Conservation (phyloP, 2,329 filamentous ascomycete species). For the Lojkania enalia region DNA sequence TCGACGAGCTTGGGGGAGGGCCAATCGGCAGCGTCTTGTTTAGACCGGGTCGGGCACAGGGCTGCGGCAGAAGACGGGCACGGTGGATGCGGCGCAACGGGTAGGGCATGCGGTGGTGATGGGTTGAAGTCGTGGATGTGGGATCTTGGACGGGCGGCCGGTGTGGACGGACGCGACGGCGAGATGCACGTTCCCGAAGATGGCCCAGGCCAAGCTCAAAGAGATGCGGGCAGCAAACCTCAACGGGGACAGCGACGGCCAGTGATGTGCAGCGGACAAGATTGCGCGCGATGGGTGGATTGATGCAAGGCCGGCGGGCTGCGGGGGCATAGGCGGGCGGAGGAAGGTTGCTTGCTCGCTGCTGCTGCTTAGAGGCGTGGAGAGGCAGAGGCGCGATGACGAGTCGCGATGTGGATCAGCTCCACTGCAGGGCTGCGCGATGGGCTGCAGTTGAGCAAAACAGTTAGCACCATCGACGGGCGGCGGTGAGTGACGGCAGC, state of each 20-base stretch:
- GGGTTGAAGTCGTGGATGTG: constrained; percentile 14
- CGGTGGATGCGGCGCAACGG: constrained; percentile 24
- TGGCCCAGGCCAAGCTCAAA: constrained; percentile 15
- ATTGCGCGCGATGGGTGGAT: constrained; percentile 6
- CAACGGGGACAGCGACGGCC: constrained; percentile 8
- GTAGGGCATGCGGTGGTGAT: constrained; percentile 25
- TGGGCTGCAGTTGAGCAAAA: neutral
- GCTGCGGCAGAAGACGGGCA: constrained; percentile 19
- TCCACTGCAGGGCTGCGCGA: constrained; percentile 5
- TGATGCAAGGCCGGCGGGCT: constrained; percentile 11
- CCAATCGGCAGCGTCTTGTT: constrained; percentile 25
- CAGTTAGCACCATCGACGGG: neutral
- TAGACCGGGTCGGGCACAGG: constrained; percentile 18
- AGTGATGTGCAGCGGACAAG: constrained; percentile 8
- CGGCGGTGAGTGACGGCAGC: constrained; percentile 2
- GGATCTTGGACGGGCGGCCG: constrained; percentile 10
- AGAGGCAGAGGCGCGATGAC: constrained; percentile 1
- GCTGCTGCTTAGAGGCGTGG: neutral
- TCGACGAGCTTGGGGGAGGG: constrained; percentile 19
- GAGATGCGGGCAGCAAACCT: constrained; percentile 16
- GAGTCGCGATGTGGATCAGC: constrained; percentile 4
- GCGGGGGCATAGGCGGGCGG: constrained; percentile 12
- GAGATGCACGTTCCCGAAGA: constrained; percentile 25
- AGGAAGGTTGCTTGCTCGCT: too few species aligned
- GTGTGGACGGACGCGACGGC: constrained; percentile 20